Evolutionary conservation across 1,139 yeast species (phyloP).

Genomic region (Geotrichum histeridarum): DNA sequence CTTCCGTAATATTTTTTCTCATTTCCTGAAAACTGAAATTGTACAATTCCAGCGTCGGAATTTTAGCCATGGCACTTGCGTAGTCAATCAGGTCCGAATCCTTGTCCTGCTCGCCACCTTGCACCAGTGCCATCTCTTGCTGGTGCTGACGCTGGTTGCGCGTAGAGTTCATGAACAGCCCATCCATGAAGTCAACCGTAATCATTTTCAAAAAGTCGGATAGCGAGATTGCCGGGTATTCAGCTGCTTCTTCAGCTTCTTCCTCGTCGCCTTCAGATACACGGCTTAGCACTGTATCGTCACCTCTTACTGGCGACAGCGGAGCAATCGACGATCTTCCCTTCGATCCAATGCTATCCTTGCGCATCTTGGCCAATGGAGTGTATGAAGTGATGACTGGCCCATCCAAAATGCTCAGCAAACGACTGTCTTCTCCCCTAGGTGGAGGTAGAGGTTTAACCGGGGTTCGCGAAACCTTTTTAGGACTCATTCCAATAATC

Average conservation of each 20-base stretch:
- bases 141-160: conserved; percentile 29
- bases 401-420: neutral
- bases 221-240: conserved; percentile 24
- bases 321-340: neutral
- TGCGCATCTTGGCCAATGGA: conserved; percentile 14
- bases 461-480: conserved; percentile 5
- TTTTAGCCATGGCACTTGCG: conserved; percentile 29
- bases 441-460: conserved; percentile 2
- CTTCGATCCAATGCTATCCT: conserved; percentile 7
- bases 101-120: neutral
- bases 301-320: conserved; percentile 10
- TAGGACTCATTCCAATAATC: conserved; percentile 16
- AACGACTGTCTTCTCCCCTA: neutral
- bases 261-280: conserved; percentile 17
- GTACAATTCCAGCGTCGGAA: conserved; percentile 34
- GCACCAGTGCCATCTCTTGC: conserved; percentile 18
- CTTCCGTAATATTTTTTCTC: conserved; percentile 44
- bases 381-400: conserved; percentile 7
- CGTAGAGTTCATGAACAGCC: conserved; percentile 31
- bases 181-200: conserved; percentile 35
- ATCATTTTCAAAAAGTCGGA: conserved; percentile 33
- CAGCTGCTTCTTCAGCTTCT: conserved; percentile 6
- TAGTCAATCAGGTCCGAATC: conserved; percentile 25
- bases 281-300: conserved; percentile 9
- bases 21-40: conserved; percentile 47